Evolutionary conservation across 2,329 filamentous ascomycete genomes (phyloP), one percentile per base, ranked within the genome.

Genomic region (Nakataea oryzae): DNA sequence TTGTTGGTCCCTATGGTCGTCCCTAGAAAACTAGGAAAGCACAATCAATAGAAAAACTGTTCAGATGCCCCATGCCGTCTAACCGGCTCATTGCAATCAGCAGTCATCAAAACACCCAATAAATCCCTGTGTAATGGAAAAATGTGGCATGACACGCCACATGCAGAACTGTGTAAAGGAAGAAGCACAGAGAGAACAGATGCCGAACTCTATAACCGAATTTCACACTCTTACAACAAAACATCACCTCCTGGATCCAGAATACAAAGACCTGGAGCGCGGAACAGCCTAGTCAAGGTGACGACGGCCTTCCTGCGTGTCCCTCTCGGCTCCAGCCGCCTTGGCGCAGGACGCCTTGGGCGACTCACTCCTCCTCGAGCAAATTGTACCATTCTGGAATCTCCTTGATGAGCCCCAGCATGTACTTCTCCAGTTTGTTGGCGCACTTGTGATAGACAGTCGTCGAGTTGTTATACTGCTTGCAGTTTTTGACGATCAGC

Each of bases 381-480:
- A 67, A 24, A 17, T 63, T 47, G 60, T 41, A 82, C 87, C 87
- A 90, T 76, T 90, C 87, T 0, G 87, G 87, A 62, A 90, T 85
- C 66, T 86, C 84, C 66, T 83, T 82, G 67, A 90, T 86, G 68
- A 87, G 84, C 69, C 81, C 79, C 85, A 85, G 89, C 86, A 90
- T 87, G 68, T 84, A 89, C 71, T 87, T 87, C 66, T 75, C 88
- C 59, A 91, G 73, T 67, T 87, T 87, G 69, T 85, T 88, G 6
- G 88, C 88, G 64, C 86, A 86, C 74, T 91, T 91, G 21, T 86
- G 86, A 71, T 91, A 91, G 1, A 86, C 83, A 5, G 88, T 91
- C 17, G 77, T 89, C 72, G 90, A 87, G 63, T 87, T 88, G 67
- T 91, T 91, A 73, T 91, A 91, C 63, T 83, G 81, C 58, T 86